Conservation (phyloP, 352 stramenopile genomes). For the Elongisporangium senticosum region DNA sequence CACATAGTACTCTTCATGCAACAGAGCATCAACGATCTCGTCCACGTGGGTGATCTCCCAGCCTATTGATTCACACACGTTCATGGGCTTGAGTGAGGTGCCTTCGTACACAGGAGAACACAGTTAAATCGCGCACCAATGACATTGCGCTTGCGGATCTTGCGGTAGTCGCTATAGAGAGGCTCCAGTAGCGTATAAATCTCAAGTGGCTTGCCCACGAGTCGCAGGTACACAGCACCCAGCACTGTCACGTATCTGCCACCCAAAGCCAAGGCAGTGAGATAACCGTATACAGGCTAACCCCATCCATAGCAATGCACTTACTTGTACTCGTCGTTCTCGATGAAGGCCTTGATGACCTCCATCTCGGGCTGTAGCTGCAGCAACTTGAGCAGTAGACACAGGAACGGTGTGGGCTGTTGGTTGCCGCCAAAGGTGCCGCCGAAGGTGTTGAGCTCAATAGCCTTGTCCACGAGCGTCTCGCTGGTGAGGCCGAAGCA, state of each 20-base stretch:
- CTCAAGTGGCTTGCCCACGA: constrained; percentile 90
- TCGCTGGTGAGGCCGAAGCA: constrained; percentile 96
- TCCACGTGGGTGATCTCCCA: constrained; percentile 95
- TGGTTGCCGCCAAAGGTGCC: constrained; percentile 93
- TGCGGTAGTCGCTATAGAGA: constrained; percentile 95
- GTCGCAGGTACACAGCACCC: constrained; percentile 94
- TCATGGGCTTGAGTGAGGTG: neutral
- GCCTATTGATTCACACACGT: constrained; percentile 18
- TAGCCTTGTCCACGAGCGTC: constrained; percentile 95
- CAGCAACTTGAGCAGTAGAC: constrained; percentile 97
- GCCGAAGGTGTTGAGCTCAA: constrained; percentile 91
- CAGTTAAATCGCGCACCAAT: constrained; percentile 25
- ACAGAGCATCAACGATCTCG: constrained; percentile 93
- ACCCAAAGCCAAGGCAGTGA: neutral
- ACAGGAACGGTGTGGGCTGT: constrained; percentile 97
- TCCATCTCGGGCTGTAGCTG: constrained; percentile 96
- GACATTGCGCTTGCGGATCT: constrained; percentile 85
- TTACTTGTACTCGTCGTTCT: constrained; percentile 97
- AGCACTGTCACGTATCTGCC: constrained; percentile 91
- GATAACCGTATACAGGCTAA: neutral
- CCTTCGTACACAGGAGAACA: neutral
- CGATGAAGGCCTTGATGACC: constrained; percentile 91
- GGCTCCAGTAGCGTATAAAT: constrained; percentile 94
- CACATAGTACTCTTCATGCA: constrained; percentile 90
- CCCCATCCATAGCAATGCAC: constrained; percentile 4